These are phyloP conservation scores for Venustampulla echinocandica DNA, from an alignment of 495 filamentous ascomycete genomes.

Conservation along the genomic window DNA sequence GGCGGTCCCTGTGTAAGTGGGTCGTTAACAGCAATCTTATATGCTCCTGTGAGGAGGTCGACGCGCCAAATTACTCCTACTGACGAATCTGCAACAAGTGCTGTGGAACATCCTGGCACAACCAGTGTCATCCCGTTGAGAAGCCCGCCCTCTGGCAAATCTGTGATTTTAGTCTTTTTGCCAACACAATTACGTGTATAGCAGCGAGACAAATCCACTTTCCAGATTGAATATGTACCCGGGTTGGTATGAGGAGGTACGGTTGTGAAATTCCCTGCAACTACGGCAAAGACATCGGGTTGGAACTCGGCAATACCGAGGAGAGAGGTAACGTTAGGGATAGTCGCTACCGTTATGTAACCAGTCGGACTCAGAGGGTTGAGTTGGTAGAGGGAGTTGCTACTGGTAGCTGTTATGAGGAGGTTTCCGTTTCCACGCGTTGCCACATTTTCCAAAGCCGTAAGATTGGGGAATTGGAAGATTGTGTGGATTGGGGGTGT, in stretches of 20 bases:
- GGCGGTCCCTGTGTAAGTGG: constrained; percentile 21
- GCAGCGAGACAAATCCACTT: constrained; percentile 26
- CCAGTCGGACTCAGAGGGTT: constrained; percentile 21
- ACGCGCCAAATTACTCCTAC: constrained; percentile 30
- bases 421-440: constrained; percentile 29
- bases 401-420: constrained; percentile 30
- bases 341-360: constrained; percentile 22
- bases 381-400: constrained; percentile 33
- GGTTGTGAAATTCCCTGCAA: constrained; percentile 31
- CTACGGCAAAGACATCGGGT: constrained; percentile 35
- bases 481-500: constrained; percentile 1
- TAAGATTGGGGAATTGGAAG: constrained; percentile 12
- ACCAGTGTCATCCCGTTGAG: constrained; percentile 33
- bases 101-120: constrained; percentile 11
- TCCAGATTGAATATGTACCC: constrained; percentile 33
- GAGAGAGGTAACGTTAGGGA: constrained; percentile 28
- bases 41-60: constrained; percentile 26
- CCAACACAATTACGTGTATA: background rate
- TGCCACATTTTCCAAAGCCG: constrained; percentile 36
- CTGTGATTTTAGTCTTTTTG: constrained; percentile 20
- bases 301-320: constrained; percentile 36
- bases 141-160: constrained; percentile 30
- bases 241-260: constrained; percentile 21
- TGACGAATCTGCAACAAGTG: constrained; percentile 32
- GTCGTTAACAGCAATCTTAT: constrained; percentile 25